Evolutionary conservation across 2,329 filamentous ascomycete species (phyloP).

Genomic region (Zopfia rhizophila): DNA sequence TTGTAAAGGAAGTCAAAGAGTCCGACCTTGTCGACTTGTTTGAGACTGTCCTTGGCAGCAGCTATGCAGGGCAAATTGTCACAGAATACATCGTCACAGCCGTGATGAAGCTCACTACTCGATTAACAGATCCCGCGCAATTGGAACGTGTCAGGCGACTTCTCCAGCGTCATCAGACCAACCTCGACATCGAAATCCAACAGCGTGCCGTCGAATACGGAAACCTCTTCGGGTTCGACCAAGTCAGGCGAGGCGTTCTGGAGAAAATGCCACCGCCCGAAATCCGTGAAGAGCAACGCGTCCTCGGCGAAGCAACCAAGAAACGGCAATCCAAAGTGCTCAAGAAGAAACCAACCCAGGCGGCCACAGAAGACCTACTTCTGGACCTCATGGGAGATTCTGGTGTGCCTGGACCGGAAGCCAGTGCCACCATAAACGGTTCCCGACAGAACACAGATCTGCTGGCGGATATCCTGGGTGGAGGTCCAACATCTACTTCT

Average conservation of each 20-base stretch:
- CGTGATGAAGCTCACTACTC: constrained; percentile 92
- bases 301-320: constrained; percentile 79
- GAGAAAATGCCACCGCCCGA: constrained; percentile 98
- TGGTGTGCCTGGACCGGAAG: constrained; percentile 68
- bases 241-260: constrained; percentile 86
- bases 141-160: constrained; percentile 85
- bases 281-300: constrained; percentile 93
- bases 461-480: constrained; percentile 89
- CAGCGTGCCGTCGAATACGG: constrained; percentile 95
- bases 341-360: constrained; percentile 79
- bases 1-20: constrained; percentile 84
- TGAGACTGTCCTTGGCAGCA: constrained; percentile 90
- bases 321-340: constrained; percentile 64
- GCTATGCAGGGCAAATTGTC: constrained; percentile 88
- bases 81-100: constrained; percentile 97
- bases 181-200: constrained; percentile 94
- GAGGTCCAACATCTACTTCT: constrained; percentile 61
- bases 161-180: constrained; percentile 80
- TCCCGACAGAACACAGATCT: constrained; percentile 79
- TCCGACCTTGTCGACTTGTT: constrained; percentile 94
- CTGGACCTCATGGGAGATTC: constrained; percentile 90
- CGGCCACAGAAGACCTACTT: constrained; percentile 89
- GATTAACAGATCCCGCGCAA: constrained; percentile 84
- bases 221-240: constrained; percentile 91
- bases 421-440: constrained; percentile 65